Base-by-base conservation (phyloP, 768 basidiomycete genomes). In the Suillus weaverae region DNA sequence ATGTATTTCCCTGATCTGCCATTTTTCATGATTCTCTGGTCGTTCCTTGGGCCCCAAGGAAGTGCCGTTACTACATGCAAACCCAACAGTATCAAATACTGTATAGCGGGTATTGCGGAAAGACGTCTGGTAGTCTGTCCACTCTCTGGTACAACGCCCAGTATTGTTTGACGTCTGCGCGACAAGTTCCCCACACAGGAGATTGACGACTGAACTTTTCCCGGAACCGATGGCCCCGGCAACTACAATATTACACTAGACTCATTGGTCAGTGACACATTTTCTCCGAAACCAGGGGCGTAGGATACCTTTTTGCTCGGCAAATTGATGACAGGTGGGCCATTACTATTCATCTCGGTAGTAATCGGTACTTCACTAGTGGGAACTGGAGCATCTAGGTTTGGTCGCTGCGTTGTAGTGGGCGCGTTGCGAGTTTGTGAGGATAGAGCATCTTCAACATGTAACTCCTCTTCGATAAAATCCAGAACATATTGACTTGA, bases 161-260 rank as follows among this genome's bases (percentile, higher is more conserved):
- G 71, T 65, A 54, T 39, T 56, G 61, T 64, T 72, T 43, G 76
- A 76, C 20, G 73, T 70, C 0, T 59, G 62, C 1, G 79, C 79
- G 14, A 70, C 67, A 1, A 69, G 20, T 11, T 53, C 48, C 35
- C 74, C 74, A 43, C 68, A 59, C 7, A 82, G 62, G 72, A 81
- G 72, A 67, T 82, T 82, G 48, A 81, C 66, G 39, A 81, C 70
- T 8, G 78, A 78, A 67, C 82, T 81, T 65, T 82, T 82, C 11
- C 76, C 76, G 32, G 68, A 59, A 39, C 81, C 73, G 16, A 73
- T 63, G 22, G 71, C 69, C n/a, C 72, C 73, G 35, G 74, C 64
- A 56, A 73, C 26, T 62, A 73, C 26, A 2, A 74, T 62, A 16
- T 8, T 46, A n/a, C n/a, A n/a, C 44, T n/a, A 14, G 9, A 46